Conservation (phyloP, 2,329 filamentous ascomycete genomes). For the Ascocoryne sarcoides region DNA sequence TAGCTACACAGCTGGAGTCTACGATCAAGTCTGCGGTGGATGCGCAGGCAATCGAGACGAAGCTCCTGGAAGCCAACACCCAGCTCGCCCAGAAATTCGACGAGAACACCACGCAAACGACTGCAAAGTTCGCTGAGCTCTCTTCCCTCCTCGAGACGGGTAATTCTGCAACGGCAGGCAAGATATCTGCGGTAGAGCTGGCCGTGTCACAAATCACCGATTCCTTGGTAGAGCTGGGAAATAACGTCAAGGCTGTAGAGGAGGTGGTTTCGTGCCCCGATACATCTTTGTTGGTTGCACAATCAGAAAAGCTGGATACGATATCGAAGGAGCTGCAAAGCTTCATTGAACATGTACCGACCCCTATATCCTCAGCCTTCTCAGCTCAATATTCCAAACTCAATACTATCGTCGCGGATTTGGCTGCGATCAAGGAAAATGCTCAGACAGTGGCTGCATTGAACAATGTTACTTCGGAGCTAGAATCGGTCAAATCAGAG, state of each 20-base stretch:
- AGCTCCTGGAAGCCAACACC: conserved; percentile 18
- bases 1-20: conserved; percentile 24
- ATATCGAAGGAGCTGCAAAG: conserved; percentile 16
- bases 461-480: conserved; percentile 10
- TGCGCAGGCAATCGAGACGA: conserved; percentile 19
- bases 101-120: conserved; percentile 15
- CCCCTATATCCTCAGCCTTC: conserved; percentile 10
- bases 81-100: conserved; percentile 20
- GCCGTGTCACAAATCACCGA: conserved; percentile 21
- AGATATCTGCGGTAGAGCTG: conserved; percentile 22
- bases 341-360: conserved; percentile 12
- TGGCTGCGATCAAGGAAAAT: conserved; percentile 19
- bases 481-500: conserved; percentile 17
- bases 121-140: conserved; percentile 20
- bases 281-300: conserved; percentile 16
- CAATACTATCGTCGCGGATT: conserved; percentile 16
- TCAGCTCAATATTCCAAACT: conserved; percentile 15
- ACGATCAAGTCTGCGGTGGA: conserved; percentile 21
- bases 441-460: conserved; percentile 9
- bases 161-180: conserved; percentile 13
- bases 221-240: conserved; percentile 20
- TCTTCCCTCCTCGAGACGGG: conserved; percentile 15
- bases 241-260: conserved; percentile 19
- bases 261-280: conserved; percentile 20
- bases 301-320: conserved; percentile 21